A percentile compares a stretch with the other conserved stretches of the same genome.
Conservation (phyloP, 345 rosid genomes). For the Populus alba region DNA sequence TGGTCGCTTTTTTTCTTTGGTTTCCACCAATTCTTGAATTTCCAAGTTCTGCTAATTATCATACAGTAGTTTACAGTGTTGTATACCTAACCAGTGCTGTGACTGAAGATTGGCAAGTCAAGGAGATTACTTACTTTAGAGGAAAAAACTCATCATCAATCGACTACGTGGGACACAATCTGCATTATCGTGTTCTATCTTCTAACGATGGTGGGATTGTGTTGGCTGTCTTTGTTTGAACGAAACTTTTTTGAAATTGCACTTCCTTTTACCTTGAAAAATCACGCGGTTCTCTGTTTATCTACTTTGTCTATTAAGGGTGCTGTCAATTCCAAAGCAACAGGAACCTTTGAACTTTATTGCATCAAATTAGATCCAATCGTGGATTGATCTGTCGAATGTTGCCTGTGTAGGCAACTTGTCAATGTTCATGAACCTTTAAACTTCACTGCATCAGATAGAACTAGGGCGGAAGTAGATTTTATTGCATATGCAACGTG, state of each 20-base stretch:
- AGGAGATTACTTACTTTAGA: constrained; percentile 11
- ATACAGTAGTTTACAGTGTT: background rate
- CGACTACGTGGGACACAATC: constrained; percentile 1
- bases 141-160: constrained; percentile 6
- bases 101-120: background rate
- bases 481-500: background rate
- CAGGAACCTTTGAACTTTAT: background rate
- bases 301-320: background rate
- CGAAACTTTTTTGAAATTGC: constrained; percentile 15
- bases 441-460: background rate
- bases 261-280: constrained; percentile 16
- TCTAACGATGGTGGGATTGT: constrained; percentile 35
- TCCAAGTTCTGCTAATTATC: background rate
- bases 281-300: constrained; percentile 5
- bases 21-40: background rate
- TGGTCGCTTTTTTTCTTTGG: background rate
- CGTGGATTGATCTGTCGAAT: background rate
- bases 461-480: background rate
- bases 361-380: background rate
- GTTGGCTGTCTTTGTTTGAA: constrained; percentile 20
- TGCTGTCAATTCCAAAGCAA: background rate
- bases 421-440: background rate
- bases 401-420: background rate
- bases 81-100: constrained; percentile 1
- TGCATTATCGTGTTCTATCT: constrained; percentile 33